Conservation (phyloP, 441 rosid genomes). For the Pelargonium exstipulatum region DNA sequence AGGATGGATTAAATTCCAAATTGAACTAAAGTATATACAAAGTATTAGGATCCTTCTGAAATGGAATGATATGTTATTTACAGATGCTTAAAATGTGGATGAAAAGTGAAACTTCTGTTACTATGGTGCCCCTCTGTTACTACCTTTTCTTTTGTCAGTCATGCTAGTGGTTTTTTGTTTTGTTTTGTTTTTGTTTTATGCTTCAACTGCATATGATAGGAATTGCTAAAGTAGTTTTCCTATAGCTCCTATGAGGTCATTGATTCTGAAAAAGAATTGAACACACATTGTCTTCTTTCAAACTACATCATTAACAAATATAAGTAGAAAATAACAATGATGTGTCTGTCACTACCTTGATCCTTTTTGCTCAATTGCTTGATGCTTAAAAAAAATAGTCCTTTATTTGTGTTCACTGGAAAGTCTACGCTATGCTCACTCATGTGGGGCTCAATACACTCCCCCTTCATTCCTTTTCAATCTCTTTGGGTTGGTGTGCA, state of each 20-base stretch:
- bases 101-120: not conserved
- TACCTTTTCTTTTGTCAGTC: not conserved
- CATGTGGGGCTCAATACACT: not conserved
- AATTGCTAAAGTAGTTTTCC: not conserved
- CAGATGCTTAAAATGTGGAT: not conserved
- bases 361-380: not conserved
- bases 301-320: not conserved
- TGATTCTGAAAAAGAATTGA: not conserved
- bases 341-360: not conserved
- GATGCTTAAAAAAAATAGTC: not conserved
- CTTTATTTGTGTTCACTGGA: not conserved
- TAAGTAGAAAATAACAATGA: not conserved
- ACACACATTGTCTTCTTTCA: not conserved
- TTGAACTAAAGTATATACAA: not conserved
- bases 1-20: not conserved
- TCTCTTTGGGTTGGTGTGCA: too few relatives aligned
- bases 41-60: not conserved
- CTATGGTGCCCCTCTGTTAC: not conserved
- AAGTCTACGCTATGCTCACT: not conserved
- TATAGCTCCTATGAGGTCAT: not conserved
- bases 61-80: too few relatives aligned
- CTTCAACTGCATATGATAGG: not conserved
- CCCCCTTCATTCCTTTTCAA: not conserved
- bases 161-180: not conserved
- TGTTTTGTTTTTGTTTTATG: too few relatives aligned